Evolutionary conservation across 108 stramenopile genomes (phyloP), one percentile per base, ranked within the genome.

Genomic region (Stephanodiscus minutulus): DNA sequence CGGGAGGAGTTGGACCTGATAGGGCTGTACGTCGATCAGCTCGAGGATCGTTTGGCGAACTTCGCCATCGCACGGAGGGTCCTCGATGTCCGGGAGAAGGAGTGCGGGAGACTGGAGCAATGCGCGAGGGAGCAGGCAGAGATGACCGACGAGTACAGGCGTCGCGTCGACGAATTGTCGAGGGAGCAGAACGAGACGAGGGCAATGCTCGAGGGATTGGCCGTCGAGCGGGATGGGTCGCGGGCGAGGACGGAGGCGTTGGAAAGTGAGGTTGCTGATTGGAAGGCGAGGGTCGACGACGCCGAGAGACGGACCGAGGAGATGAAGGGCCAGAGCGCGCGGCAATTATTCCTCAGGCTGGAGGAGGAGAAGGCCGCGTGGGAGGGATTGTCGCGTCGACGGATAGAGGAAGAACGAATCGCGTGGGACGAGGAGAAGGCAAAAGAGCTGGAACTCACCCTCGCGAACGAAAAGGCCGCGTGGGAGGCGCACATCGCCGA

Each of bases 41-140:
- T 91, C 37, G 91, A 91, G 59, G 88, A 89, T 58, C 73, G 91
- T 11, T 68, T 91, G 43, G 87, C 87, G 3, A 83, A 83, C 15
- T 91, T 91, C 68, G 91, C 91, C 3, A 70, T 91, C 22, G 86
- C 87, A 22, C 83, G 88, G 39, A 81, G 86, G 52, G 91, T 89
- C 43, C 86, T 91, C 66, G 91, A 87, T 21, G 56, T 79, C 11
- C 77, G 91, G 0, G 91, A 91, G 66, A 65, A 86, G 55, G 77
- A 80, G 44, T 89, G 88, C 65, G 79, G 85, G 52, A 66, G 76
- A 20, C 59, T 89, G 24, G 88, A 88, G 63, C 65, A 68, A 17
- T 28, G 50, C 17, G 84, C 85, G 9, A 52, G 44, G 29, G 47
- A 79, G 25, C 49, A 58, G 4, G 81, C 80, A 18, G 24, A 82